Evolutionary conservation across 306 rosid species (phyloP), one percentile per base, ranked within the genome.

Genomic region (Lathyrus tuberosus): DNA sequence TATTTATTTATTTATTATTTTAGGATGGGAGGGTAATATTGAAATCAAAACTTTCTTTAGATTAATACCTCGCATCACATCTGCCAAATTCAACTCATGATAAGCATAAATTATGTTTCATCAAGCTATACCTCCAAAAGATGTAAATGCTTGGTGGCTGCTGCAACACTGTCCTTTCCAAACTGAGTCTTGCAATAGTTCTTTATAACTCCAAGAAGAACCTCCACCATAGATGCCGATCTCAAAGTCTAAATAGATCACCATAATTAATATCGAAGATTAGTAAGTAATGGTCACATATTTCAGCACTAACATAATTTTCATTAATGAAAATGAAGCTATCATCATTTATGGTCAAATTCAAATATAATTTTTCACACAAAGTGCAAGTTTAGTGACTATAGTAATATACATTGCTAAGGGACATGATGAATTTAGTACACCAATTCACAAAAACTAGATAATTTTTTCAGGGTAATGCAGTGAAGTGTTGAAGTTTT

Each of bases 181-280:
- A 94, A 82, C 10, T 72, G 79, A 76, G 80, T 68, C 79, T 87
- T 94, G 87, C 96, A 90, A 77, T 83, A 86, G 82, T 68, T 88
- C 88, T 77, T 88, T 71, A 91, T 83, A 73, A 88, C 92, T 35
- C 97, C 97, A 74, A 91, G 96, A 87, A 91, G 84, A 60, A 87
- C 80, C 87, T 94, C 97, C 86, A 90, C 75, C 66, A 87, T 94
- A 78, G 98, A 94, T 41, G 97, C 86, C 41, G 85, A 82, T 81
- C 80, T 84, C 69, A 89, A 85, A 81, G 86, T 94, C 98, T 94
- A 77, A 52, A 22, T 22, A 31, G 11, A 63, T 47, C 71, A 67
- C 63, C 52, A 74, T 40, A 71, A 70, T 65, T 57, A 65, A 53
- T 62, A 81, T 47, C 71, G 65, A 76, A 63, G 40, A 68, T 53